Percentiles rank a stretch among this genome's conserved stretches.
These are phyloP conservation scores for Cladosporium colombiae DNA, from an alignment of 2,329 filamentous ascomycete genomes.

Conservation along the genomic window DNA sequence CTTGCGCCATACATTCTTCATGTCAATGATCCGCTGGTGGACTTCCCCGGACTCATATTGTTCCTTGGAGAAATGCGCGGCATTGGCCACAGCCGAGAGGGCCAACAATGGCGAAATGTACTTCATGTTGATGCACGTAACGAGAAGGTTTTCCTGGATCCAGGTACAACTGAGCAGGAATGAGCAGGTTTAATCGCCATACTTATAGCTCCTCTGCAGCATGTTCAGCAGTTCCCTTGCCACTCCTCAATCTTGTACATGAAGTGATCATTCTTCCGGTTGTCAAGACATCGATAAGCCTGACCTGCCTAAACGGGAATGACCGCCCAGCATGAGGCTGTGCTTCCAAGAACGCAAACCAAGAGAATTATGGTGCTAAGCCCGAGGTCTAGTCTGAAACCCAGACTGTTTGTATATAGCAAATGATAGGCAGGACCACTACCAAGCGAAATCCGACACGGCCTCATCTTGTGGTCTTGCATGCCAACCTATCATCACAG, in stretches of 20 bases:
- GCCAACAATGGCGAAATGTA: conserved; percentile 22
- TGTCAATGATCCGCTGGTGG: conserved; percentile 39
- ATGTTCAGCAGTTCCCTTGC: background rate
- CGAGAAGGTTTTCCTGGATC: background rate
- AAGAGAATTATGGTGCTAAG: conserved; percentile 11
- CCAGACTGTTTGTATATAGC: background rate
- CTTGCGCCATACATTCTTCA: conserved; percentile 31
- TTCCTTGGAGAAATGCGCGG: conserved; percentile 30
- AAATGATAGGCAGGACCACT: background rate
- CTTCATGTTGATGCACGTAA: conserved; percentile 22
- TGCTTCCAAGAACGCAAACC: conserved; percentile 4
- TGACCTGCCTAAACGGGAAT: conserved; percentile 19
- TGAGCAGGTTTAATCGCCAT: background rate
- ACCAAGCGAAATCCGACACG: background rate
- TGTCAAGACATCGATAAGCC: conserved; percentile 17
- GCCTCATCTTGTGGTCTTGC: background rate
- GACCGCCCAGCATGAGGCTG: conserved; percentile 15
- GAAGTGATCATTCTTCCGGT: background rate
- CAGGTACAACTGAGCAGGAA: background rate
- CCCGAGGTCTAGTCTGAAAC: background rate
- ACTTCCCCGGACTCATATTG: conserved; percentile 44
- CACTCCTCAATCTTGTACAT: background rate
- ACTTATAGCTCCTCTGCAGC: conserved; percentile 3
- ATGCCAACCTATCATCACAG: conserved; percentile 1
- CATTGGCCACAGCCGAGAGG: conserved; percentile 20